These are phyloP conservation scores for Tanacetum coccineum DNA, from an alignment of 129 eudicot genomes.

Conservation along the genomic window DNA sequence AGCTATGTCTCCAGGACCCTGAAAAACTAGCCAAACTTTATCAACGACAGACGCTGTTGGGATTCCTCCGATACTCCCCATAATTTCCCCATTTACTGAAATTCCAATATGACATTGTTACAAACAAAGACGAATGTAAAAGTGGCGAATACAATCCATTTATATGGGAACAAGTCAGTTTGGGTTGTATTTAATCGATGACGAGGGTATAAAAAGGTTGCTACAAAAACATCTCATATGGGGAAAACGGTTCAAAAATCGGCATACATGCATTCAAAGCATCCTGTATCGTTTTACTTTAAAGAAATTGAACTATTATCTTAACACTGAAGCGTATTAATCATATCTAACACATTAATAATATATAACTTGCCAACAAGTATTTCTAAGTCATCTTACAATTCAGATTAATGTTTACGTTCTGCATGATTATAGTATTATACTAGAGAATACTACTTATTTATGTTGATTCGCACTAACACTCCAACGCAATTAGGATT, in stretches of 20 bases:
- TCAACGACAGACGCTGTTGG: too few species aligned
- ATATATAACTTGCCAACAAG: constrained; percentile 1
- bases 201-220: not conserved
- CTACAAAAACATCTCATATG: not conserved
- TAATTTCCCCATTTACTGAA: too few species aligned
- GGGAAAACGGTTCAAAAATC: not conserved
- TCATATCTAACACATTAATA: not conserved
- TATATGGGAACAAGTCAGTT: too few species aligned
- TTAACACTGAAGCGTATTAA: not conserved
- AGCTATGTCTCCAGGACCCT: too few species aligned
- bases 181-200: not conserved
- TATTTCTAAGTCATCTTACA: not conserved
- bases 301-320: not conserved
- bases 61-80: too few species aligned
- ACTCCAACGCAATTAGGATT: not conserved
- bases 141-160: too few species aligned
- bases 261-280: not conserved
- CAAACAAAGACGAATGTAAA: too few species aligned
- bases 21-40: too few species aligned
- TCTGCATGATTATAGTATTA: not conserved
- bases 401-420: not conserved
- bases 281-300: not conserved
- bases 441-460: not conserved
- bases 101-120: too few species aligned
- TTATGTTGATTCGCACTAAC: not conserved